Percentiles rank a stretch among this genome's conserved stretches.
phyloP scores from a whole-genome alignment of 2,329 filamentous ascomycete species.

The Aspergillus ruber region DNA sequence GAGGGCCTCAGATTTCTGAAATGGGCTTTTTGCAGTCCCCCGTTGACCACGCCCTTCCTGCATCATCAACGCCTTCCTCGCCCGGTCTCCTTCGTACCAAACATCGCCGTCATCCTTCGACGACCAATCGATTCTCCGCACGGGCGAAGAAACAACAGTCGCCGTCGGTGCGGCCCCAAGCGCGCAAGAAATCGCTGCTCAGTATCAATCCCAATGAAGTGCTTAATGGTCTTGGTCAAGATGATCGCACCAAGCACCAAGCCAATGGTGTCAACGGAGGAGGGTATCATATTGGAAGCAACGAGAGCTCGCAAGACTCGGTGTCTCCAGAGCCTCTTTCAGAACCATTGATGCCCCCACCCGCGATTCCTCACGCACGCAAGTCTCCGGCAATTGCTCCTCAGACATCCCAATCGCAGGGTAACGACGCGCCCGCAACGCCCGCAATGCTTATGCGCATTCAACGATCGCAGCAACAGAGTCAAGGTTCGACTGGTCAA shows the following conservation, averaged over 20 bases:
- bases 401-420: slow-evolving; percentile 21
- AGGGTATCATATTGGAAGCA: slow-evolving; percentile 31
- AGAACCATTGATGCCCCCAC: slow-evolving; percentile 45
- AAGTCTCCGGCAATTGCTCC: slow-evolving; percentile 36
- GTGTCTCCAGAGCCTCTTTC: slow-evolving; percentile 46
- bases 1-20: slow-evolving; percentile 26
- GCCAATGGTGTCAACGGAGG: slow-evolving; percentile 19
- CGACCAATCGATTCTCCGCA: slow-evolving; percentile 25
- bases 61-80: slow-evolving; percentile 25
- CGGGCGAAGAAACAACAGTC: slow-evolving; percentile 38
- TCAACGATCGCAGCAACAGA: slow-evolving; percentile 40
- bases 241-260: slow-evolving; percentile 21
- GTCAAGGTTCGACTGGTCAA: slow-evolving; percentile 31
- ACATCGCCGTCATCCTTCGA: slow-evolving; percentile 33
- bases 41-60: slow-evolving; percentile 32
- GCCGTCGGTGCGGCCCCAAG: slow-evolving; percentile 38
- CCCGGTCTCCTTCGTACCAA: slow-evolving; percentile 30
- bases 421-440: slow-evolving; percentile 60
- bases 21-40: slow-evolving; percentile 38
- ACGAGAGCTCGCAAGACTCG: slow-evolving; percentile 43
- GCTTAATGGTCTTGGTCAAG: slow-evolving; percentile 32
- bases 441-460: slow-evolving; percentile 84
- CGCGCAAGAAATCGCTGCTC: slow-evolving; percentile 27
- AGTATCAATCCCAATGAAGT: slow-evolving; percentile 29
- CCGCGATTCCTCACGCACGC: slow-evolving; percentile 38